A percentile compares a stretch with the other conserved stretches of the same genome.
phyloP scores from a whole-genome alignment of 148 eudicot species.

The Chenopodium album region DNA sequence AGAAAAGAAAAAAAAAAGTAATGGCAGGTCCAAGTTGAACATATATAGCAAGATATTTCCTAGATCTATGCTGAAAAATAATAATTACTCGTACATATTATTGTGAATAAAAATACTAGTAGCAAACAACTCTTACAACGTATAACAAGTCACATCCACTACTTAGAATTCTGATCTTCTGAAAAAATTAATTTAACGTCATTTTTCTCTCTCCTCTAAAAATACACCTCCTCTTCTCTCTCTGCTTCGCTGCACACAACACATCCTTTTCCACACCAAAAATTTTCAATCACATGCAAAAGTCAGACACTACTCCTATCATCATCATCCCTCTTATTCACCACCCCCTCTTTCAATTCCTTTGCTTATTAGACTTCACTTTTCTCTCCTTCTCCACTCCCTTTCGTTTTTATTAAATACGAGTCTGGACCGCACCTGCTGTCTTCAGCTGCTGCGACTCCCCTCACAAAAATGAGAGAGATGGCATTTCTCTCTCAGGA shows the following conservation, averaged over 20 bases:
- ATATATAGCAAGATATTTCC: neutral
- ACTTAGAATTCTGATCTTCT: neutral
- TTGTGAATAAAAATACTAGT: neutral
- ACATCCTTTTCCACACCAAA: neutral
- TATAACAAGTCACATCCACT: constrained; percentile 26
- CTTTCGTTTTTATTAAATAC: too few species aligned
- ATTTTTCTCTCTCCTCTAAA: constrained; percentile 15
- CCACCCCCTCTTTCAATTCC: too few species aligned
- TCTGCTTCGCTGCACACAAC: constrained; percentile 34
- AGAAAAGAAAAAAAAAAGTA: too few species aligned
- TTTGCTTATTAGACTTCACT: neutral
- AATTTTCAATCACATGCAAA: constrained; percentile 33
- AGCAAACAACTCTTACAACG: constrained; percentile 15
- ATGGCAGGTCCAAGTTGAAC: constrained; percentile 5
- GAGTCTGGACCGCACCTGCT: too few species aligned
- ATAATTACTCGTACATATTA: neutral
- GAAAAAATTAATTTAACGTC: neutral
- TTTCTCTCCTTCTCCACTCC: neutral
- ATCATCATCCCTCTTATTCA: neutral
- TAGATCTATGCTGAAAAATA: neutral
- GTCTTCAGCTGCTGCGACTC: neutral
- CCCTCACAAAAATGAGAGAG: constrained; percentile 22
- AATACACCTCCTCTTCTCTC: neutral
- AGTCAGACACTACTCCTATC: constrained; percentile 26
- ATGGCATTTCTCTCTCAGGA: constrained; percentile 38